These are phyloP conservation scores for Entomophthora muscae DNA, from an alignment of 371 early-diverging fungal species.

Conservation along the genomic window DNA sequence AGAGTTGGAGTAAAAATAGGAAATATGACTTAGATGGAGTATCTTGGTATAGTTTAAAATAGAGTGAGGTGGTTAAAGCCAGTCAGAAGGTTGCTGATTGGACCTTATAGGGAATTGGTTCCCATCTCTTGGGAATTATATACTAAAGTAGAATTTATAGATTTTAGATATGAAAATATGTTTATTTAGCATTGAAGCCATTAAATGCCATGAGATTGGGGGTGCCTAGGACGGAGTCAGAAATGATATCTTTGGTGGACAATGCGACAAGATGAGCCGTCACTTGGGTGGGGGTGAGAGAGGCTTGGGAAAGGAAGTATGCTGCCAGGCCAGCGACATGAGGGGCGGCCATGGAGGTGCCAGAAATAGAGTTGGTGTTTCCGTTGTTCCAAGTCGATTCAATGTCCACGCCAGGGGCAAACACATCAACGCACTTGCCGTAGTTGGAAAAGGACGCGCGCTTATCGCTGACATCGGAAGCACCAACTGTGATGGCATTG, in stretches of 20 bases:
- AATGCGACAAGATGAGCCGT: not conserved
- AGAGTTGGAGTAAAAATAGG: too few species aligned
- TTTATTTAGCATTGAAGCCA: not conserved
- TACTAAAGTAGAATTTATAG: too few species aligned
- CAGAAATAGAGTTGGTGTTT: conserved; percentile 27
- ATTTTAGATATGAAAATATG: too few species aligned
- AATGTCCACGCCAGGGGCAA: conserved; percentile 29
- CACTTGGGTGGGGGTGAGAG: not conserved
- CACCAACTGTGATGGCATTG: conserved; percentile 46
- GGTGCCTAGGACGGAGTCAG: not conserved
- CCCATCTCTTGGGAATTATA: too few species aligned
- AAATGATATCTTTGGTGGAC: not conserved
- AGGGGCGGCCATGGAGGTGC: conserved; percentile 68
- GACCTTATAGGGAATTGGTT: too few species aligned
- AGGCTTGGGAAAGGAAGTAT: conserved; percentile 40
- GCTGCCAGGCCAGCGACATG: too few species aligned
- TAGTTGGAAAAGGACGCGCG: conserved; percentile 26
- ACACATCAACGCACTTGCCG: too few species aligned
- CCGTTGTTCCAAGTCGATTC: conserved; percentile 19
- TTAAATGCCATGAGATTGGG: conserved; percentile 2
- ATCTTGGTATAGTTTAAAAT: too few species aligned
- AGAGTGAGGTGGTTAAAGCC: too few species aligned
- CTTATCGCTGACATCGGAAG: conserved; percentile 25
- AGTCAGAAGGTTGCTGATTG: too few species aligned
- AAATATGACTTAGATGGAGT: too few species aligned